phyloP scores from a whole-genome alignment of 108 stramenopile species.

The Chaetoceros muelleri region DNA sequence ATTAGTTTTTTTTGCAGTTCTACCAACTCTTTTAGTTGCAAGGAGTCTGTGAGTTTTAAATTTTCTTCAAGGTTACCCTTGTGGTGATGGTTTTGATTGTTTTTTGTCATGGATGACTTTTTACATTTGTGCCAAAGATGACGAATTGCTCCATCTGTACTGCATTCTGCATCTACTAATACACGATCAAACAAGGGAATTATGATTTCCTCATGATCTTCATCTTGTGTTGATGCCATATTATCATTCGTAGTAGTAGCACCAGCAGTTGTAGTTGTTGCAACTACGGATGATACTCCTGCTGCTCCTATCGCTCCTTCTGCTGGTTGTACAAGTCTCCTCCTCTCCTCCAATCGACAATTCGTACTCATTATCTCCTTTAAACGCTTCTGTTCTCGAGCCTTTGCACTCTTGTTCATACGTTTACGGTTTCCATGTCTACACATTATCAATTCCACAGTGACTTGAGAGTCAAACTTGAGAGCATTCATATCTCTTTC shows the following conservation, averaged over 20 bases:
- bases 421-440: conserved; percentile 57
- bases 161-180: conserved; percentile 92
- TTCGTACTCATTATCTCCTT: conserved; percentile 21
- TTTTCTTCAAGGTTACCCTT: conserved; percentile 12
- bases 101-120: conserved; percentile 8
- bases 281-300: too few species aligned
- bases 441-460: conserved; percentile 28
- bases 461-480: conserved; percentile 58
- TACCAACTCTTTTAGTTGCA: conserved; percentile 44
- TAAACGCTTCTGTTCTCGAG: conserved; percentile 54
- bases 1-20: conserved; percentile 69
- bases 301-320: too few species aligned
- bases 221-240: neutral
- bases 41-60: conserved; percentile 22
- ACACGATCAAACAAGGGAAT: conserved; percentile 51
- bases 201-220: conserved; percentile 3
- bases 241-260: neutral
- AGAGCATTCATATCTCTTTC: conserved; percentile 50
- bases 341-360: conserved; percentile 2
- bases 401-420: conserved; percentile 76
- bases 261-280: too few species aligned
- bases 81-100: neutral
- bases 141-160: conserved; percentile 82
- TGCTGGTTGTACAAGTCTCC: conserved; percentile 1
- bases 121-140: conserved; percentile 36